These are phyloP conservation scores for Ciborinia camelliae DNA, from an alignment of 2,329 filamentous ascomycete genomes.

Conservation along the genomic window DNA sequence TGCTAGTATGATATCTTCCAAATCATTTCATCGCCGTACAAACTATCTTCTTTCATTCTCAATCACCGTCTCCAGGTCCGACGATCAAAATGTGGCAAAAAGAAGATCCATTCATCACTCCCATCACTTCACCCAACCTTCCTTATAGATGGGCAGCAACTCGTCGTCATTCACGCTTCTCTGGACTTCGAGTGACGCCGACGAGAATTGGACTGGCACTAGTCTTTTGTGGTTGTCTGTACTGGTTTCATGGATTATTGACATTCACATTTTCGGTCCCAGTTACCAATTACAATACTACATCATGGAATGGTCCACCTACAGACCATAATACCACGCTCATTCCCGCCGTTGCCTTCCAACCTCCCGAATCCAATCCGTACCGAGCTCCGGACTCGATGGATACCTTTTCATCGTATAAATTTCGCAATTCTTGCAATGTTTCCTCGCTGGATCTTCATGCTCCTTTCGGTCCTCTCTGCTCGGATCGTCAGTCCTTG, in stretches of 20 bases:
- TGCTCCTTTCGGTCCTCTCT: constrained; percentile 38
- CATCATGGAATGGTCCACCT: no score
- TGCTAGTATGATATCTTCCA: neutral
- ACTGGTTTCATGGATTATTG: constrained; percentile 11
- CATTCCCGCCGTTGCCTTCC: constrained; percentile 23
- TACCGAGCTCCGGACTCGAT: constrained; percentile 25
- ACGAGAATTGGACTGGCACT: constrained; percentile 22
- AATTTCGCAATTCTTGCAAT: constrained; percentile 43
- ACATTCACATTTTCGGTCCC: no score
- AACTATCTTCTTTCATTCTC: neutral
- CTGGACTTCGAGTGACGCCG: constrained; percentile 24
- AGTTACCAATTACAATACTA: no score
- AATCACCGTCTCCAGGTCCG: neutral
- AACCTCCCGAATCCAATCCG: constrained; percentile 22
- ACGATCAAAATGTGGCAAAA: constrained; percentile 26
- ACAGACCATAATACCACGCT: no score
- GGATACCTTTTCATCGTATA: constrained; percentile 44
- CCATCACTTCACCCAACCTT: constrained; percentile 13
- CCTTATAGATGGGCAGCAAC: constrained; percentile 28
- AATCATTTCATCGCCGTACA: neutral
- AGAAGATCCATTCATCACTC: constrained; percentile 31
- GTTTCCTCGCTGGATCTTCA: constrained; percentile 47
- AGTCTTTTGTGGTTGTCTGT: constrained; percentile 19
- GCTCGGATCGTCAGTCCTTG: constrained; percentile 39
- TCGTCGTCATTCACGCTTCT: constrained; percentile 25